Evolutionary conservation across 768 basidiomycete genomes (phyloP).

Genomic region (Tricholoma bakamatsutake): DNA sequence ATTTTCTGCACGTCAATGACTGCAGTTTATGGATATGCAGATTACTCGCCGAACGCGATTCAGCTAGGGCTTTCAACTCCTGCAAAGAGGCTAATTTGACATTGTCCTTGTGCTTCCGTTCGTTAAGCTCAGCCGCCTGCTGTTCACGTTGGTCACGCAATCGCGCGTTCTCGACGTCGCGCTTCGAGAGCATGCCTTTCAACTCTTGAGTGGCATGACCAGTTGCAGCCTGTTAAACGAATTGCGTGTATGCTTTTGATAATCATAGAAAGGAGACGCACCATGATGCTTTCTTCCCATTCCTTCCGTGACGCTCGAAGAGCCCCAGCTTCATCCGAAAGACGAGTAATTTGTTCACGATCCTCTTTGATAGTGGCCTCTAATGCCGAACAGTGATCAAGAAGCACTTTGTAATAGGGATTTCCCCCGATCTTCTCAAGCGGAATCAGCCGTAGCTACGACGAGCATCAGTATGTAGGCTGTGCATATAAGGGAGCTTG

Average conservation of each 20-base stretch:
- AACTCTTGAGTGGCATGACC: slow-evolving; percentile 58
- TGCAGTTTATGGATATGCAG: not conserved
- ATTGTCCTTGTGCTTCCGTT: slow-evolving; percentile 60
- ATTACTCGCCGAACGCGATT: slow-evolving; percentile 40
- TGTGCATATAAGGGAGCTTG: not conserved
- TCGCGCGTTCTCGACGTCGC: slow-evolving; percentile 60
- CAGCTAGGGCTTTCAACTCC: slow-evolving; percentile 61
- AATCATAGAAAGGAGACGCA: slow-evolving; percentile 24
- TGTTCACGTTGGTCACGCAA: slow-evolving; percentile 73
- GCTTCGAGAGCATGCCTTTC: slow-evolving; percentile 51
- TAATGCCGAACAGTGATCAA: slow-evolving; percentile 46
- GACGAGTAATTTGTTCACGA: slow-evolving; percentile 30
- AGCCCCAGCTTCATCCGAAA: slow-evolving; percentile 39
- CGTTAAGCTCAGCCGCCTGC: slow-evolving; percentile 53
- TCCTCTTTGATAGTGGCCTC: slow-evolving; percentile 36
- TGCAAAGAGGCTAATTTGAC: slow-evolving; percentile 52
- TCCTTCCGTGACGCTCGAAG: slow-evolving; percentile 36
- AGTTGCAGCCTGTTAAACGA: slow-evolving; percentile 25
- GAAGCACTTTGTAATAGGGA: slow-evolving; percentile 48
- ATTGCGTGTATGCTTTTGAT: slow-evolving; percentile 2
- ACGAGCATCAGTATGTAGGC: not conserved
- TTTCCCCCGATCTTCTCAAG: slow-evolving; percentile 42
- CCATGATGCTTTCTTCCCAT: slow-evolving; percentile 39
- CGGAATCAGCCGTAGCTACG: slow-evolving; percentile 36
- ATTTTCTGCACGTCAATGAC: not conserved